phyloP scores from a whole-genome alignment of 1,284 basidiomycete genomes.

The Cutaneotrichosporon sp. region DNA sequence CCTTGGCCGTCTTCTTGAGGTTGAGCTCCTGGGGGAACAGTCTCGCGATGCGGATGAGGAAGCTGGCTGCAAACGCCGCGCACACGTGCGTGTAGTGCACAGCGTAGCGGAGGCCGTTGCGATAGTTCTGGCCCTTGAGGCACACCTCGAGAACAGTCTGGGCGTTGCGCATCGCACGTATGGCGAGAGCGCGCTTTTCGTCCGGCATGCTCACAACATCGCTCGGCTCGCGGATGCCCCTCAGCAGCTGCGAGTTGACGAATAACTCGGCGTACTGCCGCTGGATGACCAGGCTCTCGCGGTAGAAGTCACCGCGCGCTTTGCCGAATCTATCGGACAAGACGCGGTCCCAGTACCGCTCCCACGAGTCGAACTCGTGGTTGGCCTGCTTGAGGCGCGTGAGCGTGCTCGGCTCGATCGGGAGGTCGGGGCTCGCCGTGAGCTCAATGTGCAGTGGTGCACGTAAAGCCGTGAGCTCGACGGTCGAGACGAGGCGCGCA shows the following conservation, averaged over 20 bases:
- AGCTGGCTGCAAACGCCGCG: constrained; percentile 87
- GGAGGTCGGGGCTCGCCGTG: constrained; percentile 49
- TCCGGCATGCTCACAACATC: constrained; percentile 51
- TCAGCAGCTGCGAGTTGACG: constrained; percentile 53
- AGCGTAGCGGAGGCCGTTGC: constrained; percentile 83
- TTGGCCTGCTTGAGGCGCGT: constrained; percentile 53
- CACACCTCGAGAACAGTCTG: constrained; percentile 53
- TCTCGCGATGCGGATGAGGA: constrained; percentile 78
- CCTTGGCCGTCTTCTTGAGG: constrained; percentile 68
- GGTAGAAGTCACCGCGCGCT: constrained; percentile 48
- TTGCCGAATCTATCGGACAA: constrained; percentile 49
- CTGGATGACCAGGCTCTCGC: constrained; percentile 49
- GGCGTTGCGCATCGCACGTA: constrained; percentile 54
- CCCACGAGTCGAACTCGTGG: constrained; percentile 53
- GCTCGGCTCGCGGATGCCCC: constrained; percentile 50
- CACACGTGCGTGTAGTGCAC: constrained; percentile 64
- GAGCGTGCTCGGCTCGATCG: constrained; percentile 49
- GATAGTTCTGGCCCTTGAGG: constrained; percentile 59
- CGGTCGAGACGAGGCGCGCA: constrained; percentile 89
- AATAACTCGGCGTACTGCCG: constrained; percentile 52
- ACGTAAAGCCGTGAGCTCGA: constrained; percentile 49
- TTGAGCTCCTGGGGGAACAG: constrained; percentile 86
- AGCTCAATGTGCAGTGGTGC: constrained; percentile 52
- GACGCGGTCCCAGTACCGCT: constrained; percentile 53
- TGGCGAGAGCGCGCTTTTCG: constrained; percentile 51